Conservation (phyloP, 176 grass and related monocot species). For the Oryza longistaminata region DNA sequence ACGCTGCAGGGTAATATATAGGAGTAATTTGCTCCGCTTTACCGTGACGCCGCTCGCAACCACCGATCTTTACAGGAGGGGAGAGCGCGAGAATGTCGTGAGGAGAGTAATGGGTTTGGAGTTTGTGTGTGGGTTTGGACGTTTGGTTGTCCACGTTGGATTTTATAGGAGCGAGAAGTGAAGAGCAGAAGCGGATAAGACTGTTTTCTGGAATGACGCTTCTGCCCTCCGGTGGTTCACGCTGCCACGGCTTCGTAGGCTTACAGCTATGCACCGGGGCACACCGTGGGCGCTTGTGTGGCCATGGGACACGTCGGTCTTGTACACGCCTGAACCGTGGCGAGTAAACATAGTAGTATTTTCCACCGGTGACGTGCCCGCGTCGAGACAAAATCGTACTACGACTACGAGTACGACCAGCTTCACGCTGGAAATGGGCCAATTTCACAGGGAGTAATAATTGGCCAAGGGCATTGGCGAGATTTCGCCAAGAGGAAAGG, state of each 20-base stretch:
- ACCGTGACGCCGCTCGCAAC: conserved; percentile 10
- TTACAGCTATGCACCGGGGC: not conserved
- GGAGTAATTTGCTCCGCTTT: not conserved
- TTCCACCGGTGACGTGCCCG: too few relatives aligned
- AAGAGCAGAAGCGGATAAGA: conserved; percentile 47
- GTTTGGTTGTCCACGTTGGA: not conserved
- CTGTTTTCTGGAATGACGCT: conserved; percentile 8
- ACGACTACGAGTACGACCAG: not conserved
- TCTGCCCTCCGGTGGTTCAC: conserved; percentile 27
- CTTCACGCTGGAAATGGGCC: not conserved
- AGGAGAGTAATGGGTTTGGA: conserved; percentile 41
- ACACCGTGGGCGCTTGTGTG: not conserved
- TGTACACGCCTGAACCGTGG: not conserved
- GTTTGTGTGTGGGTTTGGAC: not conserved
- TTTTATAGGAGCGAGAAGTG: conserved; percentile 51
- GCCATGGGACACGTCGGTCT: not conserved
- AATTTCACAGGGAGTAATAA: conserved; percentile 3
- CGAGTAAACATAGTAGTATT: too few relatives aligned
- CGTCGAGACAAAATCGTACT: not conserved
- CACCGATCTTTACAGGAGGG: not conserved
- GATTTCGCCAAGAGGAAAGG: not conserved
- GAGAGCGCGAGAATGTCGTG: not conserved
- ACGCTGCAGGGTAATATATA: not conserved
- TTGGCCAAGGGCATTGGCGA: conserved; percentile 11
- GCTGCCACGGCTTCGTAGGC: not conserved